Conservation (phyloP, 768 basidiomycete genomes). For the Tulasnella sp. region DNA sequence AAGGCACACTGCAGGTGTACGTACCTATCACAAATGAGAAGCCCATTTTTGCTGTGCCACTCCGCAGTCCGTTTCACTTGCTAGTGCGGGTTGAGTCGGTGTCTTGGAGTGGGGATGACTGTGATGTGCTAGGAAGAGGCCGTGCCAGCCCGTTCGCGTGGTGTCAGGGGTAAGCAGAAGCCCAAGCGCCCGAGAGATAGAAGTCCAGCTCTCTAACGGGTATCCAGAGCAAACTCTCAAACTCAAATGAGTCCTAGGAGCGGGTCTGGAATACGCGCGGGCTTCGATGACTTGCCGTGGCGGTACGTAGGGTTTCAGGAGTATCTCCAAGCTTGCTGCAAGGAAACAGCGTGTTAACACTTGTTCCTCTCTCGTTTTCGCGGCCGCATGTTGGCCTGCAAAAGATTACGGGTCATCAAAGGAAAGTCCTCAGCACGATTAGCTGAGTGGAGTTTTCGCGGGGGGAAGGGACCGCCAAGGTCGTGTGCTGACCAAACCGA, state of each 20-base stretch:
- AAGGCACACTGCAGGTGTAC: constrained; percentile 28
- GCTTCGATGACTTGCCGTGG: not conserved
- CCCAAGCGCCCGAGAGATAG: constrained; percentile 42
- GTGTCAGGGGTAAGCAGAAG: constrained; percentile 42
- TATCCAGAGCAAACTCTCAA: not conserved
- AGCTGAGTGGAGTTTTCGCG: constrained; percentile 36
- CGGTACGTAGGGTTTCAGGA: not conserved
- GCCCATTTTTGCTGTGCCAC: constrained; percentile 33
- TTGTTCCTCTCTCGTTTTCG: not conserved
- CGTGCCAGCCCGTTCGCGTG: constrained; percentile 37
- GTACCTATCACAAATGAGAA: constrained; percentile 59
- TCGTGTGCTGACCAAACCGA: constrained; percentile 17
- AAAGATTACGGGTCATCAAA: not conserved
- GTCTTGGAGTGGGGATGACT: not conserved
- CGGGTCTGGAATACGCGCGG: not conserved
- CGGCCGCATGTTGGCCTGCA: not conserved
- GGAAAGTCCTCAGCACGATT: not conserved
- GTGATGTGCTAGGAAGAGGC: constrained; percentile 13
- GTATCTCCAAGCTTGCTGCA: too few relatives aligned
- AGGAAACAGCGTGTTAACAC: not conserved
- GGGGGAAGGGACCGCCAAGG: constrained; percentile 39
- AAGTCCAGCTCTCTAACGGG: not conserved
- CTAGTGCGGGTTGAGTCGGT: not conserved
- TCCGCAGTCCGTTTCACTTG: not conserved
- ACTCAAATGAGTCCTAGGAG: not conserved